Evolutionary conservation across 306 rosid genomes (phyloP).

Genomic region (Lupinus albus): DNA sequence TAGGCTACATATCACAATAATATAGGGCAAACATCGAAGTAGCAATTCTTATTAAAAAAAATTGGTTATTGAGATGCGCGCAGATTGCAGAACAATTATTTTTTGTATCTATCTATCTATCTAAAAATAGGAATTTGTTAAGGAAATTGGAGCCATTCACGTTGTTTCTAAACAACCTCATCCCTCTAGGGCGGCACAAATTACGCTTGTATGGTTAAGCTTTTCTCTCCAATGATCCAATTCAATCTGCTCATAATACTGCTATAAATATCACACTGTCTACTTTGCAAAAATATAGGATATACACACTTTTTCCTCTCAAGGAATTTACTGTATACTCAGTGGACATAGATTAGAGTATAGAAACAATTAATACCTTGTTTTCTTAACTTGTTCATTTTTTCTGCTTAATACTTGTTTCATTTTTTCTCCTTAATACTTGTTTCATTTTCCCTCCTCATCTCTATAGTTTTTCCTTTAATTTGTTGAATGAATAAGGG

Average conservation of each 20-base stretch:
- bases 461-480: too few relatives aligned
- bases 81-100: not conserved
- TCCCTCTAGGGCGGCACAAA: conserved; percentile 45
- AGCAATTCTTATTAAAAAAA: too few relatives aligned
- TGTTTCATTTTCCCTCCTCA: not conserved
- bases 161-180: conserved; percentile 2
- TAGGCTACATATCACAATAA: conserved; percentile 39
- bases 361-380: not conserved
- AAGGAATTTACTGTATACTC: not conserved
- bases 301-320: not conserved
- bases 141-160: conserved; percentile 18
- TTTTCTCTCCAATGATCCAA: not conserved
- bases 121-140: conserved; percentile 43
- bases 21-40: conserved; percentile 44
- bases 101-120: not conserved
- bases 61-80: conserved; percentile 40
- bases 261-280: conserved; percentile 19
- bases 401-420: too few relatives aligned
- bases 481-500: conserved; percentile 35
- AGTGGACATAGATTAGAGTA: not conserved
- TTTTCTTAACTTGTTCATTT: conserved; percentile 7
- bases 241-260: not conserved
- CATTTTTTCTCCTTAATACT: not conserved
- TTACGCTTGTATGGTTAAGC: conserved; percentile 17
- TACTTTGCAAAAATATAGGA: not conserved